Evolutionary conservation across 306 rosid species (phyloP).

Genomic region (Cicer bijugum): DNA sequence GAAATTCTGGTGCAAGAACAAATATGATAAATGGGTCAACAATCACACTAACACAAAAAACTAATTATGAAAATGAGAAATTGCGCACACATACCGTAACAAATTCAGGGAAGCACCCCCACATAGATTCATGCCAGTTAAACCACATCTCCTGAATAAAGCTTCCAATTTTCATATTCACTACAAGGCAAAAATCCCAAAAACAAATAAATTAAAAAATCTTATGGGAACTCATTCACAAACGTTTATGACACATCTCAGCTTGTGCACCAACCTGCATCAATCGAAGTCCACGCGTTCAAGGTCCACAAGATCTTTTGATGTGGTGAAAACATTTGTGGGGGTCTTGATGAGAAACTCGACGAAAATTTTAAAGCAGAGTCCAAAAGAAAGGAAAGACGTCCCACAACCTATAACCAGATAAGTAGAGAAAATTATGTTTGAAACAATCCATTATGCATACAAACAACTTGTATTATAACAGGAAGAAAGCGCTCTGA

Average conservation of each 20-base stretch:
- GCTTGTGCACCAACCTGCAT: conserved; percentile 61
- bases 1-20: conserved; percentile 58
- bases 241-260: not conserved
- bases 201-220: not conserved
- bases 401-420: conserved; percentile 51
- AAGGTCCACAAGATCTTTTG: conserved; percentile 73
- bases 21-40: conserved; percentile 3
- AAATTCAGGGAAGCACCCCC: conserved; percentile 63
- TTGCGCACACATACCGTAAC: conserved; percentile 53
- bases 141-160: conserved; percentile 88
- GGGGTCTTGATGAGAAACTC: conserved; percentile 81
- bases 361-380: conserved; percentile 64
- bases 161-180: conserved; percentile 57
- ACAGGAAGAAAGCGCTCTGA: not conserved
- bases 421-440: conserved; percentile 34
- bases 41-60: not conserved
- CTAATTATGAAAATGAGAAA: conserved; percentile 6
- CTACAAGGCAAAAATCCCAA: conserved; percentile 44
- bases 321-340: conserved; percentile 84
- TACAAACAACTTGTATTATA: conserved; percentile 3
- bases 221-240: conserved; percentile 22
- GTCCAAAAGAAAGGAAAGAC: conserved; percentile 54
- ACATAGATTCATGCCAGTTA: conserved; percentile 88
- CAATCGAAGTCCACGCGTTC: conserved; percentile 60
- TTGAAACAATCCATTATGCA: conserved; percentile 14